Evolutionary conservation across 163 green algal genomes (phyloP).

Genomic region (Scenedesmus sp.): DNA sequence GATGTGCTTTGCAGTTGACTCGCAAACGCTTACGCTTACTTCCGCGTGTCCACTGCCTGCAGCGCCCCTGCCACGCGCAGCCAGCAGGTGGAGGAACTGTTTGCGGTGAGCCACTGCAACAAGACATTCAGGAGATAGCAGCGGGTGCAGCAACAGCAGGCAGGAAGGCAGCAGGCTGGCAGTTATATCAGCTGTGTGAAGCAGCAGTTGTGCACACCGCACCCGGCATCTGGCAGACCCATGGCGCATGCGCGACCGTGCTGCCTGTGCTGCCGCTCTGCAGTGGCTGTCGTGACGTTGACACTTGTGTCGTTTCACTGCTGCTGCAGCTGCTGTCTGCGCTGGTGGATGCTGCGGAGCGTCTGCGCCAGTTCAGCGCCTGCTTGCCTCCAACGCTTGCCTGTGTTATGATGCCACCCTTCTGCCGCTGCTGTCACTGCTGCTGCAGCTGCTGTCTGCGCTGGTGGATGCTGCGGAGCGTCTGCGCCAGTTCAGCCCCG

Average conservation of each 20-base stretch:
- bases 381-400: not conserved
- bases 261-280: not conserved
- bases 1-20: no score
- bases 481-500: constrained; percentile 54
- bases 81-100: constrained; percentile 43
- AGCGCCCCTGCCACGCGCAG: not conserved
- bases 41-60: not conserved
- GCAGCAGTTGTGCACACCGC: not conserved
- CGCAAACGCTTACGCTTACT: no score
- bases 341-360: not conserved
- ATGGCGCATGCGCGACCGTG: not conserved
- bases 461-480: constrained; percentile 48
- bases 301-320: not conserved
- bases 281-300: not conserved
- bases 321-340: not conserved
- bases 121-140: not conserved
- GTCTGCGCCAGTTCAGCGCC: not conserved
- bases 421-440: not conserved
- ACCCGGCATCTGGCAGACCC: not conserved
- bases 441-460: constrained; percentile 36
- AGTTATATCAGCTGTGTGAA: not conserved
- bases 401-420: not conserved
- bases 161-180: not conserved
- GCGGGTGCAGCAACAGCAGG: not conserved
- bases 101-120: constrained; percentile 14